A percentile compares a stretch with the other conserved stretches of the same genome.
phyloP scores from a whole-genome alignment of 768 basidiomycete genomes.

The Omphalotus guepiniiformis region DNA sequence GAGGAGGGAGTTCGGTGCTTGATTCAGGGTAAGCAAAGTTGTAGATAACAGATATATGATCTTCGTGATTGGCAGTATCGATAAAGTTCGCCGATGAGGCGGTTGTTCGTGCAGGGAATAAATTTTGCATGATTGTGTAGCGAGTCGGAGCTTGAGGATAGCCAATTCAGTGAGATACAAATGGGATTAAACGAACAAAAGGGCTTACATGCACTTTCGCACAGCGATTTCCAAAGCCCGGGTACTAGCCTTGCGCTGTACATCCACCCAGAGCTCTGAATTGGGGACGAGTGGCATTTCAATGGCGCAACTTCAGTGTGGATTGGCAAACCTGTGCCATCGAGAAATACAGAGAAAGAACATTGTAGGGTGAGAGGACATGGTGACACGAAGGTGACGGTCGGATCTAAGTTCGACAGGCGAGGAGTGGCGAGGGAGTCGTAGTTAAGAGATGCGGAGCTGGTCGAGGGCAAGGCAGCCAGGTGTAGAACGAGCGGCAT shows the following conservation, averaged over 20 bases:
- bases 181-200: neutral
- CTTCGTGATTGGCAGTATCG: neutral
- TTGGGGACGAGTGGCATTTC: slow-evolving; percentile 21
- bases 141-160: slow-evolving; percentile 40
- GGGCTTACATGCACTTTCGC: slow-evolving; percentile 36
- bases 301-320: slow-evolving; percentile 38
- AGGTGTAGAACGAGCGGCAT: slow-evolving; percentile 18
- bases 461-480: slow-evolving; percentile 12
- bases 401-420: slow-evolving; percentile 36
- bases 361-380: slow-evolving; percentile 38
- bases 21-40: slow-evolving; percentile 7
- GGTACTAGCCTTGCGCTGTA: slow-evolving; percentile 50
- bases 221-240: slow-evolving; percentile 46
- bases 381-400: slow-evolving; percentile 48
- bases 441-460: neutral
- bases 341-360: slow-evolving; percentile 41
- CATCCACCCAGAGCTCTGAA: slow-evolving; percentile 22
- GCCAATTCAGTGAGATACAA: neutral
- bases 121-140: slow-evolving; percentile 49
- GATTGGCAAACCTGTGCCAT: slow-evolving; percentile 31
- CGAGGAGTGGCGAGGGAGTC: slow-evolving; percentile 21
- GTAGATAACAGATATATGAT: slow-evolving; percentile 7
- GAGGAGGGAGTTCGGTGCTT: neutral
- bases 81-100: neutral
- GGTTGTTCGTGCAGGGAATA: slow-evolving; percentile 19